Conservation (phyloP, 768 basidiomycete genomes). For the Butyriboletus loyo region DNA sequence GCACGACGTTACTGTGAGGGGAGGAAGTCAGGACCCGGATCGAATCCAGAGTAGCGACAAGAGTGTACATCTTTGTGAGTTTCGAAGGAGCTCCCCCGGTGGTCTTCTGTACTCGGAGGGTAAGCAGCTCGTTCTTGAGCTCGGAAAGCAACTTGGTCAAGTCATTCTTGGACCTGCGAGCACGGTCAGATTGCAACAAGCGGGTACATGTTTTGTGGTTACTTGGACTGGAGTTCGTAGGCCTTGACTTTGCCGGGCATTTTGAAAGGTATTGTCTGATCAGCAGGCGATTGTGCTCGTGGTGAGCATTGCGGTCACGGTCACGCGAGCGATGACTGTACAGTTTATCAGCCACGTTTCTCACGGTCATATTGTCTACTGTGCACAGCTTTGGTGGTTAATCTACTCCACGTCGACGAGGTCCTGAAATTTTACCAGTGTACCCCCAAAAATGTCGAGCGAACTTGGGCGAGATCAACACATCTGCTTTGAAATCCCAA, state of each 20-base stretch:
- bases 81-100: slow-evolving; percentile 94
- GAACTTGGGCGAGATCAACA: slow-evolving; percentile 35
- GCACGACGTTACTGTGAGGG: slow-evolving; percentile 77
- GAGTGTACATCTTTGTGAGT: slow-evolving; percentile 92
- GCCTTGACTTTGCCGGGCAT: slow-evolving; percentile 95
- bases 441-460: slow-evolving; percentile 71
- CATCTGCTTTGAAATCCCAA: background rate
- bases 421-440: slow-evolving; percentile 57
- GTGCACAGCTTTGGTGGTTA: background rate
- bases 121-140: slow-evolving; percentile 92
- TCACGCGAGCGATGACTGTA: slow-evolving; percentile 34
- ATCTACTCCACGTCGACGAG: slow-evolving; percentile 33
- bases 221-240: slow-evolving; percentile 96
- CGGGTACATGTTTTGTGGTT: slow-evolving; percentile 29
- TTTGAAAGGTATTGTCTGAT: slow-evolving; percentile 37
- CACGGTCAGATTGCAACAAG: background rate
- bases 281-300: slow-evolving; percentile 33
- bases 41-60: background rate
- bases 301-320: slow-evolving; percentile 24
- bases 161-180: slow-evolving; percentile 88
- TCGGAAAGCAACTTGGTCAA: slow-evolving; percentile 90
- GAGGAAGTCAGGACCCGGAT: background rate
- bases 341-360: slow-evolving; percentile 45
- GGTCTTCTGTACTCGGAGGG: slow-evolving; percentile 96
- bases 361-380: slow-evolving; percentile 20